Evolutionary conservation across 2,329 filamentous ascomycete species (phyloP), one percentile per base, ranked within the genome.

Genomic region (Sclerotinia glacialis): DNA sequence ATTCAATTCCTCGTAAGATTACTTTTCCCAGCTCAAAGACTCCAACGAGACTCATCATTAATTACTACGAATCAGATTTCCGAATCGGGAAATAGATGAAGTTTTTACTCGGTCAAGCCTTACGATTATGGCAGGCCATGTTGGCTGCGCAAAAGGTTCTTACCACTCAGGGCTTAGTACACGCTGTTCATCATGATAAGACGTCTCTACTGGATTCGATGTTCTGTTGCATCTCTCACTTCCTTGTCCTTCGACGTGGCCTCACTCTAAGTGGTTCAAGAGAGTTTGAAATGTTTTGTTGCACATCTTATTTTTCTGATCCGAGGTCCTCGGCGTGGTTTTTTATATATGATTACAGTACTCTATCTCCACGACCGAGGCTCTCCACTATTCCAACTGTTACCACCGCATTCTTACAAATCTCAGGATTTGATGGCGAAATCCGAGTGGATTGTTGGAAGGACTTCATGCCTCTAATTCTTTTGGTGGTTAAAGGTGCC

Each of bases 231-330:
- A 56, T 56, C 40, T 56, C 37, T 23, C 40, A 46, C 26, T 64
- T 28, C 50, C 62, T 64, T 34, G 50, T 64, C 40, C 34, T 47
- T 60, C 28, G 14, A 47, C 56, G 56, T 59, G 56, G 56, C 56
- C 23, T 47, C 2, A 23, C 42, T 59, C 34, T 47, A 23, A 34
- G 18, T 47, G 56, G 42, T 23, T 34, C n/a, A 8, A 16, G 28
- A 34, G 12, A 11, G 12, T 59, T 47, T 3, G 18, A 23, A 37
- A 47, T 12, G 11, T 31, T 47, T 34, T 47, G 56, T 47, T 60
- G 56, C 56, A 60, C 34, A 21, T 60, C 56, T 18, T 31, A 53
- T 34, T 47, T 47, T 46, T n/a, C 18, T 56, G 21, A 31, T 46
- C 56, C 56, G 56, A 47, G 56, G 56, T 47, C 42, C 56, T 60